Conservation (phyloP, 2,329 filamentous ascomycete species). For the Akanthomyces lecanii region DNA sequence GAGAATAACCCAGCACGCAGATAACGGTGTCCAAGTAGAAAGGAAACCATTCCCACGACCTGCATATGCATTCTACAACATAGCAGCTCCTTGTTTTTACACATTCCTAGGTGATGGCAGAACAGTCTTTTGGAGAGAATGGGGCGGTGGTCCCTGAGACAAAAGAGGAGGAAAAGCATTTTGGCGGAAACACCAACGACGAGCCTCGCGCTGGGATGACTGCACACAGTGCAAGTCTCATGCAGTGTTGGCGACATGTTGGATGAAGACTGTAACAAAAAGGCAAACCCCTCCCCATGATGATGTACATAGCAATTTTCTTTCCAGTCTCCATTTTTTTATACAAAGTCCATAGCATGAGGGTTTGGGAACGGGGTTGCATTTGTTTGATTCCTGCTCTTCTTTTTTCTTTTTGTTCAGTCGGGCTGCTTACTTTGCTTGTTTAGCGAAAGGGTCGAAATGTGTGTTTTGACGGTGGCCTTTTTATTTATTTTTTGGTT, state of each 20-base stretch:
- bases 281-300: background rate
- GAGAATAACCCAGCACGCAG: conserved; percentile 16
- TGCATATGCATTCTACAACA: background rate
- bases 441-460: background rate
- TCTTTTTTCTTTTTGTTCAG: background rate
- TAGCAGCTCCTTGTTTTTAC: background rate
- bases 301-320: conserved; percentile 13
- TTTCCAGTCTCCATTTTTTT: conserved; percentile 5
- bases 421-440: background rate
- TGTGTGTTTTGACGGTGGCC: background rate
- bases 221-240: background rate
- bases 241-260: background rate
- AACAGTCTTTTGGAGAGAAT: background rate
- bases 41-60: background rate
- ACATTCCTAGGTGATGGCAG: background rate
- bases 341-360: conserved; percentile 1
- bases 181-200: background rate
- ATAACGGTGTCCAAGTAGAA: background rate
- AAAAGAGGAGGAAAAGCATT: background rate
- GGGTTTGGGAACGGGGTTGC: background rate
- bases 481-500: background rate
- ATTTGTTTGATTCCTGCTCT: background rate
- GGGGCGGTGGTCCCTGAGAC: background rate
- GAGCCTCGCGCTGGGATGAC: background rate
- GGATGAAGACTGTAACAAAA: conserved; percentile 1